Percentiles rank a stretch among this genome's conserved stretches.
Evolutionary conservation across 805 yeast species (phyloP).

Genomic region (Saturnispora gosingensis): DNA sequence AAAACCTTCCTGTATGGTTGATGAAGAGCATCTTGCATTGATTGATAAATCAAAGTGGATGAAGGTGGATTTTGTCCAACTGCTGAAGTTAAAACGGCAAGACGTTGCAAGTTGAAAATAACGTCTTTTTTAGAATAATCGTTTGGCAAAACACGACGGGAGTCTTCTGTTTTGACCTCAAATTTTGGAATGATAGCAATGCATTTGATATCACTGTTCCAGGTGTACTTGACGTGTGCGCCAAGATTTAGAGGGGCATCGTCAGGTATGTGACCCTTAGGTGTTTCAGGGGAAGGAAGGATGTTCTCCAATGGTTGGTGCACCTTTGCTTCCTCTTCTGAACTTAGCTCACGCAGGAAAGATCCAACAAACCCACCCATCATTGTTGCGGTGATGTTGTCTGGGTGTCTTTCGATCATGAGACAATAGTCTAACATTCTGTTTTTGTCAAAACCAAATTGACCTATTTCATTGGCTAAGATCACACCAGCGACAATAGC

Average conservation of each 20-base stretch:
- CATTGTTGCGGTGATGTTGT: conserved; percentile 97
- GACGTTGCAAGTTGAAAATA: conserved; percentile 85
- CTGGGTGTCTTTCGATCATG: conserved; percentile 98
- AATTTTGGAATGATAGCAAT: conserved; percentile 89
- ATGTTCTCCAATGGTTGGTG: conserved; percentile 82
- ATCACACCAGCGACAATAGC: conserved; percentile 97
- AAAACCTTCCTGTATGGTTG: conserved; percentile 93
- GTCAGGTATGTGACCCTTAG: conserved; percentile 58
- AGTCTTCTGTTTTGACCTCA: conserved; percentile 86
- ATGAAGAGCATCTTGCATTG: conserved; percentile 95
- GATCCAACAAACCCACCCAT: conserved; percentile 98
- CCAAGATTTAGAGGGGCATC: conserved; percentile 83
- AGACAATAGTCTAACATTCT: conserved; percentile 89
- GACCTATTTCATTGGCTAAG: conserved; percentile 79
- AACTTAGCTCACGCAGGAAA: conserved; percentile 70
- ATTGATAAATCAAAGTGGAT: conserved; percentile 74
- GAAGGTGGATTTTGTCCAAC: conserved; percentile 73
- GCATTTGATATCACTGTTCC: conserved; percentile 78
- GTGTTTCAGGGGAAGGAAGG: conserved; percentile 37
- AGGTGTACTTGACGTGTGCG: conserved; percentile 75
- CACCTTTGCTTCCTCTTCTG: conserved; percentile 61
- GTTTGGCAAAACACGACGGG: conserved; percentile 82
- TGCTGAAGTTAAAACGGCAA: conserved; percentile 88
- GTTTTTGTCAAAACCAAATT: conserved; percentile 60
- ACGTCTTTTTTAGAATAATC: conserved; percentile 73